phyloP scores from a whole-genome alignment of 2,329 filamentous ascomycete genomes.

The Tolypocladium amazonense region DNA sequence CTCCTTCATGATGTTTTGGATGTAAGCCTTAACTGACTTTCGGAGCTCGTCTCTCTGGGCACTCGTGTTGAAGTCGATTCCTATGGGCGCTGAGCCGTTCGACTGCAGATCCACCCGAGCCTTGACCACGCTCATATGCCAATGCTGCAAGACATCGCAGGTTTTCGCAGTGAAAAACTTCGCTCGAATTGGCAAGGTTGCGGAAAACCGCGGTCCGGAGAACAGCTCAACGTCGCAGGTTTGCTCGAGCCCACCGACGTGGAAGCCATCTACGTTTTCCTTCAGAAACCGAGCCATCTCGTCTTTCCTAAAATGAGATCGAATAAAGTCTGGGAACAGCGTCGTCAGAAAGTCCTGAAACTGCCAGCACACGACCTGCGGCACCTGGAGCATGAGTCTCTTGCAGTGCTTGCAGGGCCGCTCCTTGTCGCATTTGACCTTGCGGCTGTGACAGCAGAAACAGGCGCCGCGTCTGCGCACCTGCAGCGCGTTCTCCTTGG shows the following conservation, averaged over 20 bases:
- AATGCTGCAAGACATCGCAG: conserved; percentile 38
- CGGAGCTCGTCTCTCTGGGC: conserved; percentile 34
- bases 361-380: conserved; percentile 48
- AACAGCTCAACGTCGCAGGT: conserved; percentile 36
- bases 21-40: conserved; percentile 35
- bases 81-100: conserved; percentile 36
- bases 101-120: conserved; percentile 29
- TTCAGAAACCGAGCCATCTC: conserved; percentile 35
- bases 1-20: conserved; percentile 37
- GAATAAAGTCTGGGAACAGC: conserved; percentile 42
- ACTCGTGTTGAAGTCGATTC: conserved; percentile 31
- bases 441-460: conserved; percentile 49
- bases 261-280: conserved; percentile 37
- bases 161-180: conserved; percentile 41
- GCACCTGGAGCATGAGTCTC: conserved; percentile 37
- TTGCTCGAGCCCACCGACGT: conserved; percentile 27
- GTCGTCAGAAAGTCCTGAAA: conserved; percentile 43
- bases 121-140: conserved; percentile 30
- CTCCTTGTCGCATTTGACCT: conserved; percentile 46
- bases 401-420: conserved; percentile 46
- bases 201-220: conserved; percentile 32
- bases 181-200: conserved; percentile 35
- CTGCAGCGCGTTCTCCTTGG: conserved; percentile 42
- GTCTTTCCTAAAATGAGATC: conserved; percentile 38
- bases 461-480: conserved; percentile 45